Conservation (phyloP, 1,284 basidiomycete species). For the Tylopilus orsonianus region DNA sequence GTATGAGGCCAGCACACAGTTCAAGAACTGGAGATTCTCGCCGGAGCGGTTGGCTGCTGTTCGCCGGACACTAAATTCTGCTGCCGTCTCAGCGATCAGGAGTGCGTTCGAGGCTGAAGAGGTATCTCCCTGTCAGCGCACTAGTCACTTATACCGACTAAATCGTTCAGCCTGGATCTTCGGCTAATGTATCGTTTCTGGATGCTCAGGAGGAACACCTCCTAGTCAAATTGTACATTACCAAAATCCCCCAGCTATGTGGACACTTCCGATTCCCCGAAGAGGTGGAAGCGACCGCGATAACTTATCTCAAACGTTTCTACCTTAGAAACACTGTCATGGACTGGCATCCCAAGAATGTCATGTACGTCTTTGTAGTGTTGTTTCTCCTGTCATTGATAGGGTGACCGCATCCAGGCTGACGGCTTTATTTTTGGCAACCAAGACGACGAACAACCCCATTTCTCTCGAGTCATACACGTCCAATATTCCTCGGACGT, state of each 20-base stretch:
- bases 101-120: slow-evolving; percentile 77
- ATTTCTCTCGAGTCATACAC: slow-evolving; percentile 87
- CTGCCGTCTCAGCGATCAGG: slow-evolving; percentile 73
- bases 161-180: slow-evolving; percentile 27
- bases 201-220: slow-evolving; percentile 83
- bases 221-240: slow-evolving; percentile 87
- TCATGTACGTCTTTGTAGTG: slow-evolving; percentile 71
- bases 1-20: slow-evolving; percentile 87
- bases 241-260: slow-evolving; percentile 85
- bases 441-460: slow-evolving; percentile 95
- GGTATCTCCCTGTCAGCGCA: slow-evolving; percentile 46
- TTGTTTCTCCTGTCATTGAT: slow-evolving; percentile 1
- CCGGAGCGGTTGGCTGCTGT: slow-evolving; percentile 57
- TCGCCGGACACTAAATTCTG: slow-evolving; percentile 67
- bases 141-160: slow-evolving; percentile 11
- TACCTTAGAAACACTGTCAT: slow-evolving; percentile 98
- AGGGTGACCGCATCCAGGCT: slow-evolving; percentile 56
- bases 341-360: slow-evolving; percentile 98
- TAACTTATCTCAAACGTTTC: slow-evolving; percentile 93
- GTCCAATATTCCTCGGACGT: slow-evolving; percentile 75
- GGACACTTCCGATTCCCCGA: slow-evolving; percentile 86
- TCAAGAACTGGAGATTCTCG: slow-evolving; percentile 85
- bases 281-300: slow-evolving; percentile 90
- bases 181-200: slow-evolving; percentile 19
- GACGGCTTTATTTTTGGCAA: slow-evolving; percentile 91